A percentile compares a stretch with the other conserved stretches of the same genome.
Conservation (phyloP, 164 flowering plant species). For the Vitis vinifera region ASM3070453v1 NC_081810.1:23827001-23827500, state of each 20-base stretch:
- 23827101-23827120: constrained; percentile 74
- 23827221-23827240: constrained; percentile 62
- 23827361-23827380: constrained; percentile 67
- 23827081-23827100: constrained; percentile 74
- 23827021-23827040: constrained; percentile 78
- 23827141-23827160: constrained; percentile 46
- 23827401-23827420: constrained; percentile 70
- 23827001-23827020: constrained; percentile 68
- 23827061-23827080: constrained; percentile 65
- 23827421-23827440: constrained; percentile 43
- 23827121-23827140: constrained; percentile 91
- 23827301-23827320: constrained; percentile 66
- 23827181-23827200: constrained; percentile 48
- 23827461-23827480: constrained; percentile 76
- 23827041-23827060: constrained; percentile 58
- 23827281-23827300: constrained; percentile 47
- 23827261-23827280: constrained; percentile 43
- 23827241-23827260: constrained; percentile 49
- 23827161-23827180: constrained; percentile 70
- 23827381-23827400: constrained; percentile 58
- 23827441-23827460: constrained; percentile 64
- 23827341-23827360: constrained; percentile 47
- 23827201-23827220: constrained; percentile 53
- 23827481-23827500: constrained; percentile 75
- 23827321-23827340: constrained; percentile 55